These are phyloP conservation scores for Discostella stelligeroides DNA, from an alignment of 108 stramenopile species.

Conservation along the genomic window DNA sequence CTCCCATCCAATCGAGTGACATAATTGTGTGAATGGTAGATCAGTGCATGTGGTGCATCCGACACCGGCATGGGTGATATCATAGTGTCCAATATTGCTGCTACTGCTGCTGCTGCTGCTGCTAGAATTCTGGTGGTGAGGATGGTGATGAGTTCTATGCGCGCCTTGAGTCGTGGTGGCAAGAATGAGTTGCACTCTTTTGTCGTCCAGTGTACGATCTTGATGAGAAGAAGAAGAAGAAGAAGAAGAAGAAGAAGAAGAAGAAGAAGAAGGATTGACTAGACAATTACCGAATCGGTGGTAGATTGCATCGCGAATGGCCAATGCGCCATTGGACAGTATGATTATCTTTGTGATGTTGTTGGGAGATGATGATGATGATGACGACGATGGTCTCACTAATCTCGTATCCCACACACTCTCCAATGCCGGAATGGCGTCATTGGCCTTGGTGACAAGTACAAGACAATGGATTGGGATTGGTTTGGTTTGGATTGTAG, in stretches of 20 bases:
- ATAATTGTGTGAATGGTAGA: slow-evolving; percentile 20
- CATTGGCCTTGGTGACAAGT: no score
- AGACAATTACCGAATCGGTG: slow-evolving; percentile 2
- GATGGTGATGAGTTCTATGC: slow-evolving; percentile 8
- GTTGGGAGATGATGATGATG: not conserved
- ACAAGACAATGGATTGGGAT: no score
- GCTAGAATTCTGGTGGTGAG: not conserved
- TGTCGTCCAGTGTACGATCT: no score
- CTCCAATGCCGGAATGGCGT: no score
- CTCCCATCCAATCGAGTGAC: slow-evolving; percentile 23
- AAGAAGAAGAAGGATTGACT: no score
- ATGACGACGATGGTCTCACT: not conserved
- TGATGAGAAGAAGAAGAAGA: no score
- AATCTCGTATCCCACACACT: no score
- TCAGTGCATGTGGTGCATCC: slow-evolving; percentile 36
- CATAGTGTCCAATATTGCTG: slow-evolving; percentile 9
- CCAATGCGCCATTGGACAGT: slow-evolving; percentile 49
- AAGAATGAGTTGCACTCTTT: slow-evolving; percentile 27
- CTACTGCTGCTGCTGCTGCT: not conserved
- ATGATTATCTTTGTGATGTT: slow-evolving; percentile 31
- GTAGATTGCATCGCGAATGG: slow-evolving; percentile 40
- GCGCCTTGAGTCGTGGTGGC: slow-evolving; percentile 52
- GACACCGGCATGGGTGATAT: slow-evolving; percentile 39
- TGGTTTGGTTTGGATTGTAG: no score
- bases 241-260: no score